phyloP scores from a whole-genome alignment of 805 yeast species.

The Jamesozyma rosinii region DNA sequence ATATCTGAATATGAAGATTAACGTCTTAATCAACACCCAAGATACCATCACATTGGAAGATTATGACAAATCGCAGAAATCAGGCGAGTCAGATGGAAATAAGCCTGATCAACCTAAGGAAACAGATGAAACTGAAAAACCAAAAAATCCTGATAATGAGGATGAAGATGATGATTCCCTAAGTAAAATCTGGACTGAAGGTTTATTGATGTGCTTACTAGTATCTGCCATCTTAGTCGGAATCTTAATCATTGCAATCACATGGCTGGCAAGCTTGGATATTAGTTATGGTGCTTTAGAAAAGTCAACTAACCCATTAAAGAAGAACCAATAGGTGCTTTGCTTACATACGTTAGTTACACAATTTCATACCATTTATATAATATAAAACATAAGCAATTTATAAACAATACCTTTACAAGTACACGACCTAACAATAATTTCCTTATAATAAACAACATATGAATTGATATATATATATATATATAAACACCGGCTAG shows the following conservation, averaged over 20 bases:
- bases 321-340: constrained; percentile 17
- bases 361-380: background rate
- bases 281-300: constrained; percentile 80
- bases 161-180: constrained; percentile 16
- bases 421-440: background rate
- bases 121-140: background rate
- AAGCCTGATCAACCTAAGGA: background rate
- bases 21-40: constrained; percentile 15
- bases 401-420: background rate
- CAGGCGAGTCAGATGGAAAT: background rate
- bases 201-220: constrained; percentile 65
- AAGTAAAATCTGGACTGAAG: constrained; percentile 36
- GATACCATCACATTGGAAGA: constrained; percentile 5
- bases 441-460: no score
- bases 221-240: constrained; percentile 52
- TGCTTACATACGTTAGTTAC: background rate
- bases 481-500: no score
- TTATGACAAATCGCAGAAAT: constrained; percentile 1
- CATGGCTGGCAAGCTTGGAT: constrained; percentile 63
- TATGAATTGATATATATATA: no score
- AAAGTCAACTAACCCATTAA: constrained; percentile 34
- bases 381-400: no score
- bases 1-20: constrained; percentile 12
- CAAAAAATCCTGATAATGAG: background rate
- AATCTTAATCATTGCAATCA: constrained; percentile 52